These are phyloP conservation scores for Pogostemon cablin DNA, from an alignment of 257 asterid genomes.

Conservation along the genomic window DNA sequence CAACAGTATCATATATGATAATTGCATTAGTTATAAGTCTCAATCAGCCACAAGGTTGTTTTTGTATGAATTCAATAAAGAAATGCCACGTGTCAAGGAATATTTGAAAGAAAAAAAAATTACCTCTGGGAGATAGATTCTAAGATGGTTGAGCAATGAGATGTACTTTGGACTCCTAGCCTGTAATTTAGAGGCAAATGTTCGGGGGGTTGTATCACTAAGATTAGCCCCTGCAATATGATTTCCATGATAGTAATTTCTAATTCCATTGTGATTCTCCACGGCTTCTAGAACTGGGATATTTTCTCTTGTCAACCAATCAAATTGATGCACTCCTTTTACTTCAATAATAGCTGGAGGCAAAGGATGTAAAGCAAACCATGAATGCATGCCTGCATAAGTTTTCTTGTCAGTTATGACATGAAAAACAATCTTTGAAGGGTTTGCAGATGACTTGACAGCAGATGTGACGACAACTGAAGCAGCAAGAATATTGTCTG, in stretches of 20 bases:
- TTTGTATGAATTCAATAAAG: background rate
- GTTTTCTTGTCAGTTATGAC: conserved; percentile 99
- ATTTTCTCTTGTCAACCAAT: conserved; percentile 95
- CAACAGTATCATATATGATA: conserved; percentile 12
- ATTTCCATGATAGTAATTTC: conserved; percentile 95
- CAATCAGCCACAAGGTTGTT: background rate
- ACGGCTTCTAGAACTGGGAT: conserved; percentile 97
- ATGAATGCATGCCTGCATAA: conserved; percentile 98
- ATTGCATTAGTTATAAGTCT: background rate
- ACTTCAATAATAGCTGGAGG: conserved; percentile 93
- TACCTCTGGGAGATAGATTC: conserved; percentile 99
- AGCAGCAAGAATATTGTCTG: conserved; percentile 97
- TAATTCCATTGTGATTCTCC: conserved; percentile 78
- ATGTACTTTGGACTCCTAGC: conserved; percentile 95
- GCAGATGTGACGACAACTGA: conserved; percentile 87
- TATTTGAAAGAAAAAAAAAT: conserved; percentile 2
- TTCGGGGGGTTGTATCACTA: conserved; percentile 78
- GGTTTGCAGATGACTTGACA: conserved; percentile 68
- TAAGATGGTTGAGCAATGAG: conserved; percentile 95
- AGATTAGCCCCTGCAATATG: conserved; percentile 87
- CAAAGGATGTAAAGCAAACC: conserved; percentile 90
- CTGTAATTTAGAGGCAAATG: conserved; percentile 92
- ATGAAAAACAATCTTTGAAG: conserved; percentile 87
- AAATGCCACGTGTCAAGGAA: conserved; percentile 21
- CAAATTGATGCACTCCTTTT: conserved; percentile 97